A percentile compares a stretch with the other conserved stretches of the same genome.
These are phyloP conservation scores for Metschnikowia arizonensis DNA, from an alignment of 805 yeast species.

Conservation along the genomic window DNA sequence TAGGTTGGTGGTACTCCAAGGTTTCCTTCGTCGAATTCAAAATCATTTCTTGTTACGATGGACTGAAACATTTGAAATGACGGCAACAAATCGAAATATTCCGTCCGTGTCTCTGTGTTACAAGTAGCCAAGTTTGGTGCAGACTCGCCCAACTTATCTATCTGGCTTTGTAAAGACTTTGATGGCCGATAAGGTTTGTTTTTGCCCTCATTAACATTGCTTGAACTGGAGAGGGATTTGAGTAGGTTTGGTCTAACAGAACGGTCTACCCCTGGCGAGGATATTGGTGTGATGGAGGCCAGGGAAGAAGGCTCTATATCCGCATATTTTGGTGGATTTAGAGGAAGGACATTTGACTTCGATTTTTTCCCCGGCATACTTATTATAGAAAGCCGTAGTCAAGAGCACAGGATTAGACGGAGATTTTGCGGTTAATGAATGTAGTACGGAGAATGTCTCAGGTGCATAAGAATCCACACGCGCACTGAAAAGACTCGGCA, in stretches of 20 bases:
- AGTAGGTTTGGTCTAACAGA: background rate
- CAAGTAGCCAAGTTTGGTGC: conserved; percentile 8
- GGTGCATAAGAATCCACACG: background rate
- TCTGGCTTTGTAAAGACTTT: conserved; percentile 32
- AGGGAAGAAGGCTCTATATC: conserved; percentile 15
- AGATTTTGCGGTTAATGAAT: background rate
- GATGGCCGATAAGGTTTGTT: conserved; percentile 34
- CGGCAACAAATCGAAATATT: conserved; percentile 55
- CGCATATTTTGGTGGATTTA: conserved; percentile 23
- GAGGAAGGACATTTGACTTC: conserved; percentile 9
- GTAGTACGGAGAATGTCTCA: background rate
- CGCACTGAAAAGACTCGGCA: background rate
- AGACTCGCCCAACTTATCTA: conserved; percentile 22
- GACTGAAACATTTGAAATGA: conserved; percentile 67
- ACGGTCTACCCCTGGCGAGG: conserved; percentile 5
- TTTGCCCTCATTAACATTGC: background rate
- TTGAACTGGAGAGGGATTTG: background rate
- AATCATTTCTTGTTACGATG: conserved; percentile 40
- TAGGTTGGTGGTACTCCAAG: conserved; percentile 35
- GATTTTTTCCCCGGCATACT: background rate
- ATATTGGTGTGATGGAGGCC: conserved; percentile 10
- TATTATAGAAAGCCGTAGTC: background rate
- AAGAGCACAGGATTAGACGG: background rate
- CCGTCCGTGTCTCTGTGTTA: conserved; percentile 17
- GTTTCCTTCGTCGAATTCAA: conserved; percentile 35